phyloP scores from a whole-genome alignment of 305 asterid genomes.

The Solanum hybrid region DNA sequence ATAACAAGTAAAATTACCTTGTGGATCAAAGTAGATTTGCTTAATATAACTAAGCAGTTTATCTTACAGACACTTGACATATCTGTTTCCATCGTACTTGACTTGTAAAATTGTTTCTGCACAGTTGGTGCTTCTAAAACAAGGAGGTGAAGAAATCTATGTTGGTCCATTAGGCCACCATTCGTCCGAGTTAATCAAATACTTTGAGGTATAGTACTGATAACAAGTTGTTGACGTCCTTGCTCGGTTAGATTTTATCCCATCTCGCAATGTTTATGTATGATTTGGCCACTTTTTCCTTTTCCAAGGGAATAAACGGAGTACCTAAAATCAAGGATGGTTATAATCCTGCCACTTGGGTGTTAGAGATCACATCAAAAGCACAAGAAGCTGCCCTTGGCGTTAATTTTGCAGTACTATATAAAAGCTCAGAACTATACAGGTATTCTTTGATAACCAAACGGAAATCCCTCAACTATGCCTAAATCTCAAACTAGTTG shows the following conservation, averaged over 20 bases:
- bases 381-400: conserved; percentile 9
- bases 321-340: conserved; percentile 4
- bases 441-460: conserved; percentile 1
- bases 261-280: not conserved
- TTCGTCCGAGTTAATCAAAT: not conserved
- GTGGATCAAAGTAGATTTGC: not conserved
- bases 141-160: conserved; percentile 13
- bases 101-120: not conserved
- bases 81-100: not conserved
- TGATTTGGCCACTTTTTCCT: not conserved
- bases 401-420: not conserved
- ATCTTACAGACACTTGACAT: not conserved
- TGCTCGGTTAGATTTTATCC: not conserved
- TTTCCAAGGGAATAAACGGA: conserved; percentile 4
- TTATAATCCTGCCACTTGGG: conserved; percentile 11
- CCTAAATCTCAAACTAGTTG: not conserved
- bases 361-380: conserved; percentile 6
- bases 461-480: not conserved
- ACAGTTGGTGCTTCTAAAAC: conserved; percentile 7
- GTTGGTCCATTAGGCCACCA: conserved; percentile 9
- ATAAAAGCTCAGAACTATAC: conserved; percentile 5
- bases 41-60: not conserved
- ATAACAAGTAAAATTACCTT: not conserved
- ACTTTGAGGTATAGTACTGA: conserved; percentile 4
- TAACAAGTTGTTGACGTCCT: not conserved